Percentiles rank a stretch among this genome's conserved stretches.
phyloP scores from a whole-genome alignment of 176 grass and related monocot species.

The Avena eriantha region DNA sequence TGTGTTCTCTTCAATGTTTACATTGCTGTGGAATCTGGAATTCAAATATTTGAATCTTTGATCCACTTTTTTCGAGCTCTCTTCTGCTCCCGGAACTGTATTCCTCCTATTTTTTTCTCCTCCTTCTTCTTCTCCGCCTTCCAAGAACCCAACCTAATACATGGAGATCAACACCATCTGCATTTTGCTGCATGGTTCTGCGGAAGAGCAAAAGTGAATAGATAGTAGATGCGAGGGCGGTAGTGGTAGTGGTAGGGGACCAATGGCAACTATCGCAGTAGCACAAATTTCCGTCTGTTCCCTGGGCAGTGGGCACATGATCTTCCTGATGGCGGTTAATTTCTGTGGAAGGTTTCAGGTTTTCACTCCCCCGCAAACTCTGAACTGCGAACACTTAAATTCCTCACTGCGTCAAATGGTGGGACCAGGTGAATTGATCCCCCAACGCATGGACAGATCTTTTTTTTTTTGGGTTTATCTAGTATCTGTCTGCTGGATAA shows the following conservation, averaged over 20 bases:
- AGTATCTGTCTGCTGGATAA: neutral
- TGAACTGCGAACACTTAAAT: neutral
- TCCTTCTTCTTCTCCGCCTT: too few species aligned
- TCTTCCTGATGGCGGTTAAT: neutral
- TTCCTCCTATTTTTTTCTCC: too few species aligned
- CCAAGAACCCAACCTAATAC: too few species aligned
- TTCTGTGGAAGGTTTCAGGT: conserved; percentile 25
- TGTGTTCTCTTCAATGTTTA: too few species aligned
- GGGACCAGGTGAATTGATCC: too few species aligned
- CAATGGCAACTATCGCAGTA: neutral
- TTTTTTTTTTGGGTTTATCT: neutral
- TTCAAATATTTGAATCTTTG: too few species aligned
- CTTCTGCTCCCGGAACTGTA: too few species aligned
- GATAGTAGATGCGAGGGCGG: too few species aligned
- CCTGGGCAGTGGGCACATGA: conserved; percentile 21
- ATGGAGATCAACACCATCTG: too few species aligned
- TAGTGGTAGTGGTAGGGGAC: conserved; percentile 27
- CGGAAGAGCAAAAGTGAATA: neutral
- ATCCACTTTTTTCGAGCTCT: too few species aligned
- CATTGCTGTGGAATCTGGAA: too few species aligned
- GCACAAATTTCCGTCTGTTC: neutral
- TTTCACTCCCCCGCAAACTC: neutral
- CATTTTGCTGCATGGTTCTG: neutral
- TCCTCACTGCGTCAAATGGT: neutral
- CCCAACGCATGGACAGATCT: neutral